These are phyloP conservation scores for Penicillium diatomitis DNA, from an alignment of 495 filamentous ascomycete species.

Conservation along the genomic window DNA sequence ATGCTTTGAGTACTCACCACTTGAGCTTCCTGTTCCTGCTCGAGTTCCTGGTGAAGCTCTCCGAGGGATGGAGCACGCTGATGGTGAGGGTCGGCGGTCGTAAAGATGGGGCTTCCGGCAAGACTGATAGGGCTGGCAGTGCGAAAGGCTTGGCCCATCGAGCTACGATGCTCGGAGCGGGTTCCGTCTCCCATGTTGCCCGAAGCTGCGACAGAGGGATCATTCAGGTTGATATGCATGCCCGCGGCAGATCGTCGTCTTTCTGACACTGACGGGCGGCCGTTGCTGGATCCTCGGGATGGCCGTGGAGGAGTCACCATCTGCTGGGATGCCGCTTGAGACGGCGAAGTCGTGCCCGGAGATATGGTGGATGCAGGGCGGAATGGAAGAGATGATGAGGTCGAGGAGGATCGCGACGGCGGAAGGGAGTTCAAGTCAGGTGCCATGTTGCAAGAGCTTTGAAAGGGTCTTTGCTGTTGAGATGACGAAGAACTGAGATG, in stretches of 20 bases:
- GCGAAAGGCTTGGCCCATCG: slow-evolving; percentile 37
- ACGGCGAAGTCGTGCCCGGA: slow-evolving; percentile 16
- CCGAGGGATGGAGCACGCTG: slow-evolving; percentile 71
- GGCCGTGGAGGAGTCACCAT: slow-evolving; percentile 38
- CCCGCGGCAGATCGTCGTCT: slow-evolving; percentile 54
- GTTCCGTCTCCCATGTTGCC: slow-evolving; percentile 34
- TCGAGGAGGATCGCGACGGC: slow-evolving; percentile 47
- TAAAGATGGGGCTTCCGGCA: slow-evolving; percentile 48
- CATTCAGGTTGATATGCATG: slow-evolving; percentile 66
- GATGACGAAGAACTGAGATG: too few species aligned
- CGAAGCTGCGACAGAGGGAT: slow-evolving; percentile 52
- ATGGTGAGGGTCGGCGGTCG: slow-evolving; percentile 52
- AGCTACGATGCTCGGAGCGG: slow-evolving; percentile 35
- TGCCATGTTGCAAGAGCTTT: slow-evolving; percentile 33
- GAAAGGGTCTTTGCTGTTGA: too few species aligned
- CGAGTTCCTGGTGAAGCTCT: slow-evolving; percentile 92
- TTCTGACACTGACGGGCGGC: slow-evolving; percentile 41
- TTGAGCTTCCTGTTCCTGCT: slow-evolving; percentile 92
- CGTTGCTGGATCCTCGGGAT: slow-evolving; percentile 43
- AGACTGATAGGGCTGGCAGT: slow-evolving; percentile 49
- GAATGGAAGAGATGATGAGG: slow-evolving; percentile 25
- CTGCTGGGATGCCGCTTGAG: slow-evolving; percentile 22
- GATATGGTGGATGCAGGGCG: slow-evolving; percentile 20
- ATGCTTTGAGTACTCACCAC: slow-evolving; percentile 47
- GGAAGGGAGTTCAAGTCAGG: slow-evolving; percentile 74